Evolutionary conservation across 139 green algal genomes (phyloP).

Genomic region (Tetraselmis chui): DNA sequence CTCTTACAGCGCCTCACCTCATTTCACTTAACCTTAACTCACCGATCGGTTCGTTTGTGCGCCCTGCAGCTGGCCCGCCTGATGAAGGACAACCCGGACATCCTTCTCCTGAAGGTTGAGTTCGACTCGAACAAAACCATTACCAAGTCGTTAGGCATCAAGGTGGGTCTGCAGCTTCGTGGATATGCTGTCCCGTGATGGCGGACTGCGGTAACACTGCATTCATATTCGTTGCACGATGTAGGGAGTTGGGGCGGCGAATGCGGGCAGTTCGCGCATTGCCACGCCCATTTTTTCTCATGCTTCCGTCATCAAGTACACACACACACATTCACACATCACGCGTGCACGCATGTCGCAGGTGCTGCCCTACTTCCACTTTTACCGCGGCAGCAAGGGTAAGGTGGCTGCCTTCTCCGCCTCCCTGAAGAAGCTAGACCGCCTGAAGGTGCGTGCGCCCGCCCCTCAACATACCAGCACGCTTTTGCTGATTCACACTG

Average conservation of each 20-base stretch:
- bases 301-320: neutral
- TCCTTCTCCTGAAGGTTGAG: constrained; percentile 78
- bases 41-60: neutral
- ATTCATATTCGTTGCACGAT: neutral
- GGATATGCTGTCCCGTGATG: constrained; percentile 3
- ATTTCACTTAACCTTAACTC: neutral
- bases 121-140: constrained; percentile 82
- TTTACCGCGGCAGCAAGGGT: constrained; percentile 82
- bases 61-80: constrained; percentile 51
- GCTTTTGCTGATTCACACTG: too few species aligned
- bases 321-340: too few species aligned
- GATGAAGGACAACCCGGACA: constrained; percentile 50
- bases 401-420: constrained; percentile 65
- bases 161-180: too few species aligned
- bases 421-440: constrained; percentile 59
- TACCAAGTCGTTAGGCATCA: constrained; percentile 69
- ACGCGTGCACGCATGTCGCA: constrained; percentile 18
- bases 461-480: too few species aligned
- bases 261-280: neutral
- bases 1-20: neutral
- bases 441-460: constrained; percentile 3
- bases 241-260: too few species aligned
- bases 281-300: neutral
- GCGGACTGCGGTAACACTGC: neutral
- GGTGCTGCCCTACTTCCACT: constrained; percentile 91